These are phyloP conservation scores for Croton setiger DNA, from an alignment of 441 rosid genomes.

Conservation along the genomic window DNA sequence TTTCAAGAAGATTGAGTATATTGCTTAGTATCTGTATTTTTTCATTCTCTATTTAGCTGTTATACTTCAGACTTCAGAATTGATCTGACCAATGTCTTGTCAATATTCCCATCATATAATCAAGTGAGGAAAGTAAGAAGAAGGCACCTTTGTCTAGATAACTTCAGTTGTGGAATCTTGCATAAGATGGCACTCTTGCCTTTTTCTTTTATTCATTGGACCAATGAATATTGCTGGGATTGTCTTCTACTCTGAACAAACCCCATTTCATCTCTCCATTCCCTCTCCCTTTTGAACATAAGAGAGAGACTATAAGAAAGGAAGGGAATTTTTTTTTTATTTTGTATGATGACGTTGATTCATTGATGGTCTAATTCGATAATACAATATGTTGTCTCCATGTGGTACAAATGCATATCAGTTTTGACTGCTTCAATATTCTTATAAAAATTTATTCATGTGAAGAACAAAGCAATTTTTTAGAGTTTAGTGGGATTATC, in stretches of 20 bases:
- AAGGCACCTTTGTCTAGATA: background rate
- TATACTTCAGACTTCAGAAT: too few relatives aligned
- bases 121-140: background rate
- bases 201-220: background rate
- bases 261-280: too few relatives aligned
- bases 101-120: background rate
- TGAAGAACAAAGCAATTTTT: background rate
- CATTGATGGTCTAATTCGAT: background rate
- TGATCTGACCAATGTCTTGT: too few relatives aligned
- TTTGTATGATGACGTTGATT: background rate
- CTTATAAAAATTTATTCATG: background rate
- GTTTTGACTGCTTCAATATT: background rate
- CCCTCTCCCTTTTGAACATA: background rate
- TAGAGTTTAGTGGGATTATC: background rate
- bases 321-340: background rate
- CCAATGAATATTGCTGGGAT: background rate
- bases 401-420: background rate
- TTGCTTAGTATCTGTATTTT: background rate
- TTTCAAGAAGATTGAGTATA: background rate
- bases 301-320: background rate
- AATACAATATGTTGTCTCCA: background rate
- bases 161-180: background rate
- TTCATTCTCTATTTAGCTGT: background rate
- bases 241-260: background rate
- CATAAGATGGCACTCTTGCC: background rate